Percentiles rank a stretch among this genome's conserved stretches.
Conservation (phyloP, 169 alveolate genomes). For the Eimeria tenella region DNA sequence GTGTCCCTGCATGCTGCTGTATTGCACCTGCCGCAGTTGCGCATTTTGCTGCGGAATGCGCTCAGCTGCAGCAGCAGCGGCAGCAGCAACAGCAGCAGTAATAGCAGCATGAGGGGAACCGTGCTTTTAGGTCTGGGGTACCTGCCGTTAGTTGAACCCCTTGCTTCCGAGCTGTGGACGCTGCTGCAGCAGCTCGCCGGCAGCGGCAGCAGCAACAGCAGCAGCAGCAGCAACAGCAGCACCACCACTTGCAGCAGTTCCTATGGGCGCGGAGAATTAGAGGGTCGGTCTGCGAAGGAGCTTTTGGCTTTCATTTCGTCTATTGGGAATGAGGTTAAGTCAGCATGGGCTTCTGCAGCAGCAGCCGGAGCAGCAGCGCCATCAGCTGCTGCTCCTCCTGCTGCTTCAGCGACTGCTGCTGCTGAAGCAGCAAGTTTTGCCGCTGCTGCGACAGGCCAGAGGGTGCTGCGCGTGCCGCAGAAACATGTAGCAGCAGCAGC, state of each 20-base stretch:
- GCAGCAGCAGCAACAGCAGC: not conserved
- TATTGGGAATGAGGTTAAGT: not conserved
- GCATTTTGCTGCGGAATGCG: slow-evolving; percentile 14
- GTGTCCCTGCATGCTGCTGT: slow-evolving; percentile 24
- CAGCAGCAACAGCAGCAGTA: slow-evolving; percentile 49
- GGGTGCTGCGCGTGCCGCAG: slow-evolving; percentile 21
- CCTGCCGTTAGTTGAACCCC: slow-evolving; percentile 39
- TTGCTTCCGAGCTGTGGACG: slow-evolving; percentile 36
- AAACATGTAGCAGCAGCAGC: slow-evolving; percentile 36
- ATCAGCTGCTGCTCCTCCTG: not conserved
- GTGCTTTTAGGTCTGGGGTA: slow-evolving; percentile 23
- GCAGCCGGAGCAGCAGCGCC: slow-evolving; percentile 4
- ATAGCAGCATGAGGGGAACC: not conserved
- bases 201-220: slow-evolving; percentile 28
- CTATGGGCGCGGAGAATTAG: not conserved
- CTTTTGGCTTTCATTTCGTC: not conserved
- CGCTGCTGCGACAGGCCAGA: not conserved
- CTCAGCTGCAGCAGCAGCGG: not conserved
- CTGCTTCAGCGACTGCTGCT: slow-evolving; percentile 28
- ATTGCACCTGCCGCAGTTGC: slow-evolving; percentile 59
- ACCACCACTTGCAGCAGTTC: not conserved
- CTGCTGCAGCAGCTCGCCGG: slow-evolving; percentile 6
- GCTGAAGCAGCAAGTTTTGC: slow-evolving; percentile 7
- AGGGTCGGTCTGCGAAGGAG: slow-evolving; percentile 23
- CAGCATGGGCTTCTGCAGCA: slow-evolving; percentile 39